Evolutionary conservation across 78 protist species (phyloP).

Genomic region (Dictyostelium purpureum): DNA sequence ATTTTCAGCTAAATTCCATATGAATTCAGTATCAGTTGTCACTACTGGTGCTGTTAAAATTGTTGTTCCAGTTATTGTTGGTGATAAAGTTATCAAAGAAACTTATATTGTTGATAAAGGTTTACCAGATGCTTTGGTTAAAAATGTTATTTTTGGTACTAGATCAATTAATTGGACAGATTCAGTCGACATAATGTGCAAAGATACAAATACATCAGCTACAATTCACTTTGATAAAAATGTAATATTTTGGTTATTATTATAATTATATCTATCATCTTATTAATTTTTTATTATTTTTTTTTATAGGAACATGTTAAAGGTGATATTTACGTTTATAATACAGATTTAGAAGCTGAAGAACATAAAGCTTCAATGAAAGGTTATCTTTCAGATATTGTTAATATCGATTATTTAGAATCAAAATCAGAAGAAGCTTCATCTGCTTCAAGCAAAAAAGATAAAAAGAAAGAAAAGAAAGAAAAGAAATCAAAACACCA

Average conservation of each 20-base stretch:
- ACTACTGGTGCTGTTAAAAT: conserved; percentile 55
- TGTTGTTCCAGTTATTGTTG: conserved; percentile 25
- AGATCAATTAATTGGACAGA: conserved; percentile 74
- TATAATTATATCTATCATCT: background rate
- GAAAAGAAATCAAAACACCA: background rate
- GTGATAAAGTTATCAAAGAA: background rate
- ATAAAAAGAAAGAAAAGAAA: background rate
- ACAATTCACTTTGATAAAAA: conserved; percentile 58
- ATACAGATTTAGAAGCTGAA: conserved; percentile 6
- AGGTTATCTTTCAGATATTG: conserved; percentile 42
- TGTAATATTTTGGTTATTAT: background rate
- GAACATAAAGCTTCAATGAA: conserved; percentile 38
- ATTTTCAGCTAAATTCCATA: conserved; percentile 73
- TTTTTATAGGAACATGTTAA: conserved; percentile 43
- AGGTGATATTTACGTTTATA: conserved; percentile 47
- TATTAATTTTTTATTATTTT: background rate
- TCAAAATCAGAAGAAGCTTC: conserved; percentile 10
- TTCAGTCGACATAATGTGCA: conserved; percentile 71
- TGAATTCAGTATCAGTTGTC: conserved; percentile 73
- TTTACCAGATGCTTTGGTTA: conserved; percentile 69
- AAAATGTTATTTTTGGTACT: conserved; percentile 77
- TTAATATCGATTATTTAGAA: conserved; percentile 57
- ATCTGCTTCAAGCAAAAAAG: background rate
- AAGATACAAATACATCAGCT: conserved; percentile 54
- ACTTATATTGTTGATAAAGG: conserved; percentile 61